A percentile compares a stretch with the other conserved stretches of the same genome.
Evolutionary conservation across 2,329 filamentous ascomycete genomes (phyloP).

Genomic region (Verticillium tricorpus): DNA sequence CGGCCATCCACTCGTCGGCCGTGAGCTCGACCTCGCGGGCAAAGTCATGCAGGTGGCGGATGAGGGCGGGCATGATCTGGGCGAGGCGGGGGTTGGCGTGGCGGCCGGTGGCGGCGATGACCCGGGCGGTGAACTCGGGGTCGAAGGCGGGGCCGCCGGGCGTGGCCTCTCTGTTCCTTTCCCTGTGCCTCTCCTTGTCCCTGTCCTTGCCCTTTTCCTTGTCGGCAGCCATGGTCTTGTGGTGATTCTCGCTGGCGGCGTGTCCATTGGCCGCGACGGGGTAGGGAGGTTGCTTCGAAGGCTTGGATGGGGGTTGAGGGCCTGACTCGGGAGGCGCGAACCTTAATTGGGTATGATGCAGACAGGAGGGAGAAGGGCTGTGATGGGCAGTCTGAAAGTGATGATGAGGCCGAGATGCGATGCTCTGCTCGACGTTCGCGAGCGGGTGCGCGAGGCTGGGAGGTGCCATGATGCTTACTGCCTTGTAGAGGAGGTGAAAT

Average conservation of each 20-base stretch:
- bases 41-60: conserved; percentile 64
- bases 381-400: background rate
- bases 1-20: conserved; percentile 61
- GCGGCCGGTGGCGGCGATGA: conserved; percentile 61
- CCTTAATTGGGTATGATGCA: background rate
- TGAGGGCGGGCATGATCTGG: conserved; percentile 52
- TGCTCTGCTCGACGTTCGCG: background rate
- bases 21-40: conserved; percentile 63
- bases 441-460: background rate
- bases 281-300: too few species aligned
- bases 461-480: background rate
- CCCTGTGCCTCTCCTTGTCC: background rate
- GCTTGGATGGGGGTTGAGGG: background rate
- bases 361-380: background rate
- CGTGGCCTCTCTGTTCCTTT: background rate
- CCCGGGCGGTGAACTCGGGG: conserved; percentile 53
- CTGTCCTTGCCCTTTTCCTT: background rate
- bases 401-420: background rate
- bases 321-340: background rate
- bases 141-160: conserved; percentile 9
- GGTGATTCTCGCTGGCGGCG: background rate
- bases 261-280: background rate
- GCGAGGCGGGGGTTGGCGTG: conserved; percentile 55
- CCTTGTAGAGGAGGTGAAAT: too few species aligned
- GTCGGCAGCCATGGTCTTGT: background rate